Base-by-base conservation (phyloP, 805 yeast genomes). In the Candida namnaoensis region DNA sequence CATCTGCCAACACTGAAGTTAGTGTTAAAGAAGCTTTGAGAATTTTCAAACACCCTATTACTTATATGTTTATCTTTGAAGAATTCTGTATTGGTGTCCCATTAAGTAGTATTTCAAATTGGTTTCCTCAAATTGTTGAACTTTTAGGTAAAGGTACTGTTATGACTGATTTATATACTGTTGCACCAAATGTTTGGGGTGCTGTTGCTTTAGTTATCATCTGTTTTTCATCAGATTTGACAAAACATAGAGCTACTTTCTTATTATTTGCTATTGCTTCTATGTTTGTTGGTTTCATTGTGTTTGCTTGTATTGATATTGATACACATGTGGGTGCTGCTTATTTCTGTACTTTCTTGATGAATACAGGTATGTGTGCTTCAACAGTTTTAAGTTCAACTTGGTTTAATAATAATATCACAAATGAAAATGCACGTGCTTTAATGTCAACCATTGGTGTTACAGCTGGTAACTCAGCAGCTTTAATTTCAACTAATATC, bases 381-480 rank as follows among this genome's bases (percentile, higher is more conserved):
- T 67, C 74, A 3, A 70, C 76, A 3, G 76, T 71, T 6, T 53
- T 71, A 36, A 68, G 72, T 1, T 69, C 75, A 1, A 68, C 76
- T 1, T 72, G 76, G 77, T 72, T 69, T 47, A 69, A 65, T 41
- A 71, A 72, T 51, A 72, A 72, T 44, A 68, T 68, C 3, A 74
- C 76, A 7, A 68, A 69, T 41, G 68, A 62, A 41, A 65, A 64
- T 40, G 57, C 73, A 36, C 64, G 76, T 42, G 74, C 67, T 11
- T 71, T 69, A 15, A 55, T 71, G 36, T 62, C 72, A 6, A 71
- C 76, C 5, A 65, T 71, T 15, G 76, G 74, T 37, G 69, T 75
- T 47, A 78, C 79, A 5, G 62, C 74, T 42, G 80, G 78, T 19
- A 76, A 76, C 48, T 68, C 74, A 34, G 79, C 78, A 36, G 80